Percentiles rank a stretch among this genome's conserved stretches.
Conservation (phyloP, 2,329 filamentous ascomycete genomes). For the Fusarium sp. region DNA sequence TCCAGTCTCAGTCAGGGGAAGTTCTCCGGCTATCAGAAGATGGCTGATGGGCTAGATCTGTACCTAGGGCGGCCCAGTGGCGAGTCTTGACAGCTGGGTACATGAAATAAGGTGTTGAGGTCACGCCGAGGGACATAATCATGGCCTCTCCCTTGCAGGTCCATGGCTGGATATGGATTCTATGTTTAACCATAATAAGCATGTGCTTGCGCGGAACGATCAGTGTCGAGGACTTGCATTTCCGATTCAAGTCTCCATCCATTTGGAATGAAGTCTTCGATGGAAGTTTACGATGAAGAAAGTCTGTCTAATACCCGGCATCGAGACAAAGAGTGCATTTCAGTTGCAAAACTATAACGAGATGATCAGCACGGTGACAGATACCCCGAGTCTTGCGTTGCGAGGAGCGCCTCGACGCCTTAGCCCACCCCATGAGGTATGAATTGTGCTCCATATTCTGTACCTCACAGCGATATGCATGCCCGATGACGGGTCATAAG, state of each 20-base stretch:
- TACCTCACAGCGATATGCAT: not conserved
- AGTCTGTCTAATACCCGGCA: not conserved
- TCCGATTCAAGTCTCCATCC: not conserved
- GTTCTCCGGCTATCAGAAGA: not conserved
- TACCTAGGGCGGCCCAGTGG: not conserved
- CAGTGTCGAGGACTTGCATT: not conserved
- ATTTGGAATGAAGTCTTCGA: not conserved
- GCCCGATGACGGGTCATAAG: not conserved
- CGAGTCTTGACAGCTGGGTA: not conserved
- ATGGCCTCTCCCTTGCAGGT: conserved; percentile 1
- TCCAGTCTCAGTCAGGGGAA: not conserved
- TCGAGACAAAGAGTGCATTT: not conserved
- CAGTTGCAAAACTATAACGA: not conserved
- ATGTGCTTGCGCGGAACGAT: not conserved
- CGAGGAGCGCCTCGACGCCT: not conserved
- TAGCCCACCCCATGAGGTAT: not conserved
- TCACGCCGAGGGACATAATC: not conserved
- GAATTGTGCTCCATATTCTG: not conserved
- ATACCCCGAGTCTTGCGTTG: not conserved
- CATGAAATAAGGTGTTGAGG: not conserved
- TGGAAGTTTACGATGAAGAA: not conserved
- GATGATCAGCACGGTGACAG: not conserved
- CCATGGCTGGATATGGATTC: not conserved
- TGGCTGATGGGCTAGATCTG: conserved; percentile 4
- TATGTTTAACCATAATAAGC: not conserved